Percentiles rank a stretch among this genome's conserved stretches.
Conservation (phyloP, 495 filamentous ascomycete species). For the Terfezia boudieri region DNA sequence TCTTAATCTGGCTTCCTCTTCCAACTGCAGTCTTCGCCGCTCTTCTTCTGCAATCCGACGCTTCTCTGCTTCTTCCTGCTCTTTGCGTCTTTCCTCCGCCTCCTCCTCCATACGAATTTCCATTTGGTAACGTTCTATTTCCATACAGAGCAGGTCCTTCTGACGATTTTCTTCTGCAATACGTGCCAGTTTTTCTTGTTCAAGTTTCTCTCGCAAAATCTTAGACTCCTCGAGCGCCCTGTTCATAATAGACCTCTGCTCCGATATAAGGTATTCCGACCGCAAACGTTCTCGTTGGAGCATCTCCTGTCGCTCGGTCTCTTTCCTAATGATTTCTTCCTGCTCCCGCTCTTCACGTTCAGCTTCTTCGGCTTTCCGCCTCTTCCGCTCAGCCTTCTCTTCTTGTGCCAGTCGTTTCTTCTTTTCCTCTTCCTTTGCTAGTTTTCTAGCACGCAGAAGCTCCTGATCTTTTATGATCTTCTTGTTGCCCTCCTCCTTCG, state of each 20-base stretch:
- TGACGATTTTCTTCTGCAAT: slow-evolving; percentile 14
- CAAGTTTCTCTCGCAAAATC: slow-evolving; percentile 1
- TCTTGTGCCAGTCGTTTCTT: not conserved
- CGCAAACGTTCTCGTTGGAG: too few relatives aligned
- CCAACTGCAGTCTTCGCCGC: slow-evolving; percentile 8
- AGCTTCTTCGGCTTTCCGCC: not conserved
- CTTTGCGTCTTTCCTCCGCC: slow-evolving; percentile 5
- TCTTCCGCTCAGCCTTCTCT: not conserved
- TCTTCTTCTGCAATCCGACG: slow-evolving; percentile 11
- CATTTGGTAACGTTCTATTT: slow-evolving; percentile 1
- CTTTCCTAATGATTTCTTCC: not conserved
- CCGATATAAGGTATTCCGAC: slow-evolving; percentile 2
- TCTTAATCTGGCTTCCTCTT: slow-evolving; percentile 5
- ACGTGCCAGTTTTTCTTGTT: not conserved
- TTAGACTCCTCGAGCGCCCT: slow-evolving; percentile 12
- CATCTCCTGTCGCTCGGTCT: not conserved
- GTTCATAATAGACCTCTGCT: slow-evolving; percentile 8
- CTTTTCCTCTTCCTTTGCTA: not conserved
- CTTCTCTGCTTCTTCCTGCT: slow-evolving; percentile 3
- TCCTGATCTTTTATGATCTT: not conserved
- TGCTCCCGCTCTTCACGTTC: not conserved
- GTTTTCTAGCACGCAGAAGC: not conserved
- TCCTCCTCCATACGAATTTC: slow-evolving; percentile 1
- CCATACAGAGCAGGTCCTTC: slow-evolving; percentile 4
- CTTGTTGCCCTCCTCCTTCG: not conserved